Conservation (phyloP, 208 protist genomes). For the Leishmania mexicana region DNA sequence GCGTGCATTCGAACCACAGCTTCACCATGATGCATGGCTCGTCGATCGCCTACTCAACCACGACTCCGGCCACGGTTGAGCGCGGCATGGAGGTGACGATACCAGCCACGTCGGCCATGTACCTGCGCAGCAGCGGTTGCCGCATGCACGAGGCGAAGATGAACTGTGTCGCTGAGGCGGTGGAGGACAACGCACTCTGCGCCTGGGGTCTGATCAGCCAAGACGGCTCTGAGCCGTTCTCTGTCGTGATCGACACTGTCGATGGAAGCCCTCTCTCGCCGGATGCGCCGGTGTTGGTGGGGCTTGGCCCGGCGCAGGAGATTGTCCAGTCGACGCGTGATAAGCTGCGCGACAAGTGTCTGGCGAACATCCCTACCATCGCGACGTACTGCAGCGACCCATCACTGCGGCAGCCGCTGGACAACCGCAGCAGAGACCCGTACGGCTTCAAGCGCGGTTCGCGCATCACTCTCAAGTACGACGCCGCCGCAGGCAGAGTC, state of each 20-base stretch:
- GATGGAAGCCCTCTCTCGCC: conserved; percentile 54
- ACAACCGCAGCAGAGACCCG: conserved; percentile 51
- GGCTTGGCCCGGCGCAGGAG: conserved; percentile 61
- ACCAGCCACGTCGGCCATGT: conserved; percentile 60
- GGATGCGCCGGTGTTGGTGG: conserved; percentile 75
- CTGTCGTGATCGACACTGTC: conserved; percentile 68
- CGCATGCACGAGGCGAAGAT: conserved; percentile 66
- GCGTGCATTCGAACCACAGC: conserved; percentile 82
- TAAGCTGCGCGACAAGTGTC: conserved; percentile 67
- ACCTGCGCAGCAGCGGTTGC: conserved; percentile 84
- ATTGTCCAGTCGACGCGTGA: conserved; percentile 69
- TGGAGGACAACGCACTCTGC: conserved; percentile 70
- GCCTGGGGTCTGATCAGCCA: conserved; percentile 80
- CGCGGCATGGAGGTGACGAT: conserved; percentile 78
- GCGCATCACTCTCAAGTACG: conserved; percentile 76
- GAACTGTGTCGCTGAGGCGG: conserved; percentile 75
- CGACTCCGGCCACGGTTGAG: conserved; percentile 42
- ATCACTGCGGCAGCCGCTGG: conserved; percentile 61
- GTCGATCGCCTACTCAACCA: conserved; percentile 57
- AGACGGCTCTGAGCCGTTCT: conserved; percentile 42
- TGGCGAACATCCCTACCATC: conserved; percentile 34
- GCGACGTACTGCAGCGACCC: conserved; percentile 75
- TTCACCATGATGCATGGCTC: conserved; percentile 84
- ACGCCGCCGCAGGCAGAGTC: conserved; percentile 41
- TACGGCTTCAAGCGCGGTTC: conserved; percentile 76